These are phyloP conservation scores for Cyberlindnera misumaiensis DNA, from an alignment of 805 yeast genomes.

Conservation along the genomic window DNA sequence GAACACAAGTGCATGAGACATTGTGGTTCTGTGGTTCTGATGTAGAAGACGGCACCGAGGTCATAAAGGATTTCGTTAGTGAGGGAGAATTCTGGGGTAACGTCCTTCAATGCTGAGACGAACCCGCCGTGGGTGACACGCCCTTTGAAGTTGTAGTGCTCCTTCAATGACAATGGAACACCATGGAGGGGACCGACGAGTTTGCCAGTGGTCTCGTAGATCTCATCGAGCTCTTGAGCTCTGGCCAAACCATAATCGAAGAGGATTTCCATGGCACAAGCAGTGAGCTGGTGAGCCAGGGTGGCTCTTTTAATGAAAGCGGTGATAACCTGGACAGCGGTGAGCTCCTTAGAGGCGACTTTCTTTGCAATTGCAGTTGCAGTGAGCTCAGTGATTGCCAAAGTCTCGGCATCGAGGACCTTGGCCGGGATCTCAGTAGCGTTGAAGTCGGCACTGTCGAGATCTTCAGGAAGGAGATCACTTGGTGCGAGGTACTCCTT, in stretches of 20 bases:
- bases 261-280: constrained; percentile 54
- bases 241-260: constrained; percentile 54
- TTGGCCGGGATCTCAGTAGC: constrained; percentile 18
- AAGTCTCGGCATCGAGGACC: constrained; percentile 13
- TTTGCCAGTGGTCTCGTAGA: constrained; percentile 39
- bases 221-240: constrained; percentile 53
- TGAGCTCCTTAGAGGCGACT: constrained; percentile 12
- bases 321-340: constrained; percentile 15
- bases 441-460: constrained; percentile 17
- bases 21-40: constrained; percentile 65
- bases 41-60: constrained; percentile 46
- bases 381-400: constrained; percentile 18
- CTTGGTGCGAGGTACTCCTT: constrained; percentile 18
- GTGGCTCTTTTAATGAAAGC: constrained; percentile 41
- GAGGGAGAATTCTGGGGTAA: constrained; percentile 39
- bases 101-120: constrained; percentile 43
- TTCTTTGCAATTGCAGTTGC: constrained; percentile 17
- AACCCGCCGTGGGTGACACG: constrained; percentile 54
- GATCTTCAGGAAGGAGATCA: constrained; percentile 16
- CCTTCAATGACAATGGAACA: constrained; percentile 61
- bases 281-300: constrained; percentile 56
- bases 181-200: constrained; percentile 66
- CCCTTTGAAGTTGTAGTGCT: constrained; percentile 50
- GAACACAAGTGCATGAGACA: constrained; percentile 65
- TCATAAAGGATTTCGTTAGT: constrained; percentile 35